Conservation (phyloP, 2,329 filamentous ascomycete species). For the Fusarium musae region DNA sequence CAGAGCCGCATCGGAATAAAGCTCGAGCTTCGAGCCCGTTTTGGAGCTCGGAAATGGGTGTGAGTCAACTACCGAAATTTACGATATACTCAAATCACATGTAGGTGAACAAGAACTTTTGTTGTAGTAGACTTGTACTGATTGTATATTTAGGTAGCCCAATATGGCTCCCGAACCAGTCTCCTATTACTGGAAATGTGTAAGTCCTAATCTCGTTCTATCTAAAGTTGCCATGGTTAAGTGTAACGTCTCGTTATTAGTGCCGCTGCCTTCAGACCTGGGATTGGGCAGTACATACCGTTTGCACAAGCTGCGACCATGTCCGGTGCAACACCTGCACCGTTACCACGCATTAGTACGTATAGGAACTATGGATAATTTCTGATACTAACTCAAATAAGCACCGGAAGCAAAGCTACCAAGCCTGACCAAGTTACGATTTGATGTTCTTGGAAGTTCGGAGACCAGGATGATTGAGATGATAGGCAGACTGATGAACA, state of each 20-base stretch:
- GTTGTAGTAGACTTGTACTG: background rate
- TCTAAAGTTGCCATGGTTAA: too few species aligned
- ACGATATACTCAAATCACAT: background rate
- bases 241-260: background rate
- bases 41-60: background rate
- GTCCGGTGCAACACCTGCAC: background rate
- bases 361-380: rapidly evolving
- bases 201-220: background rate
- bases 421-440: background rate
- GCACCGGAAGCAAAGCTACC: background rate
- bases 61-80: background rate
- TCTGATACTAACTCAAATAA: background rate
- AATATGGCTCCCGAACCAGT: background rate
- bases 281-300: background rate
- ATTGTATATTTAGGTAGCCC: background rate
- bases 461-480: background rate
- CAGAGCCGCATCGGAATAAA: conserved; percentile 25
- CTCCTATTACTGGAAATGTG: conserved; percentile 4
- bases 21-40: background rate
- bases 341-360: background rate
- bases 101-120: background rate
- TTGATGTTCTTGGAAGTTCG: background rate
- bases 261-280: background rate
- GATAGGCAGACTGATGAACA: background rate
- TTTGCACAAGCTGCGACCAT: conserved; percentile 5